phyloP scores from a whole-genome alignment of 495 filamentous ascomycete genomes.

The Penicillium simplicissimum region DNA sequence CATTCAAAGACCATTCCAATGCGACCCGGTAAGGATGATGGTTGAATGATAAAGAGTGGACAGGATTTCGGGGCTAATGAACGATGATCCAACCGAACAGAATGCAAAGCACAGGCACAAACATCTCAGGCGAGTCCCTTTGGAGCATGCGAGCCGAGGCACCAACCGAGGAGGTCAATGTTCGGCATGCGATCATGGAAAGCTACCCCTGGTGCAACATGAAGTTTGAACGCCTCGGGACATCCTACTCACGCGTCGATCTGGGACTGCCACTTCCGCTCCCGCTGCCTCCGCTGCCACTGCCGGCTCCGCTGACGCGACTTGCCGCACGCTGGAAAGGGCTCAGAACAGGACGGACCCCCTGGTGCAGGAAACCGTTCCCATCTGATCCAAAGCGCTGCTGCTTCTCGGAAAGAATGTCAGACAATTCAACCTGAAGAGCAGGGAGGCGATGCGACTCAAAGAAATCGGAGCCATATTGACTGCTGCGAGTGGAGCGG shows the following conservation, averaged over 20 bases:
- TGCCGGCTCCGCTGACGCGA: slow-evolving; percentile 48
- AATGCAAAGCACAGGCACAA: slow-evolving; percentile 16
- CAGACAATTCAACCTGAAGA: slow-evolving; percentile 39
- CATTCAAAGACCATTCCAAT: slow-evolving; percentile 5
- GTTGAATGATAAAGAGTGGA: slow-evolving; percentile 3
- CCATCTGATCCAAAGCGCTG: slow-evolving; percentile 37
- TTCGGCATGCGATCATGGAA: slow-evolving; percentile 1
- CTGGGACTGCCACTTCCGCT: slow-evolving; percentile 50
- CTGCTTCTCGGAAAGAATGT: slow-evolving; percentile 36
- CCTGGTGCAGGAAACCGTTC: slow-evolving; percentile 32
- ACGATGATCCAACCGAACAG: slow-evolving; percentile 7
- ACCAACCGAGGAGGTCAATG: slow-evolving; percentile 3
- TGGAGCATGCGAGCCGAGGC: slow-evolving; percentile 7
- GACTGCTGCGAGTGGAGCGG: slow-evolving; percentile 45
- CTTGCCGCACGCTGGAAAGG: slow-evolving; percentile 47
- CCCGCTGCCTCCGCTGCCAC: slow-evolving; percentile 44
- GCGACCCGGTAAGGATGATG: slow-evolving; percentile 14
- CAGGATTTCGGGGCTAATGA: background rate
- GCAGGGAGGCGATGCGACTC: slow-evolving; percentile 38
- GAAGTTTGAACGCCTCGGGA: background rate
- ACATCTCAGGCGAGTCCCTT: slow-evolving; percentile 9
- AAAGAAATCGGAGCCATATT: slow-evolving; percentile 43
- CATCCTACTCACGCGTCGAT: slow-evolving; percentile 37
- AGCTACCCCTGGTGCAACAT: background rate
- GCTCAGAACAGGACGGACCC: slow-evolving; percentile 37